A percentile compares a stretch with the other conserved stretches of the same genome.
phyloP scores from a whole-genome alignment of 176 grass and related monocot species.

The Eragrostis nindensis region DNA sequence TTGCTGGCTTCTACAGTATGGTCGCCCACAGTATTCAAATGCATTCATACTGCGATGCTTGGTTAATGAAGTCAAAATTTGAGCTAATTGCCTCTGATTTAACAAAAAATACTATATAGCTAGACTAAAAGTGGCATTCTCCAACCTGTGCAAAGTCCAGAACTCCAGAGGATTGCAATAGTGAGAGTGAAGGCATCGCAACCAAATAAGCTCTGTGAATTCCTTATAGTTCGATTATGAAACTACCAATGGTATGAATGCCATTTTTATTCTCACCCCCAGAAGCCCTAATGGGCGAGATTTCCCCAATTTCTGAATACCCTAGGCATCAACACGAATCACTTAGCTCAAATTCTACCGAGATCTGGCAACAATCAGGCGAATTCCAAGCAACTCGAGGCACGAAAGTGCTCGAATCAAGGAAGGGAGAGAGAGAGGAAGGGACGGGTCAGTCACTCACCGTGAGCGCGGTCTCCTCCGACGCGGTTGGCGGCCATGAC shows the following conservation, averaged over 20 bases:
- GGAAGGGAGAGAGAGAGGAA: background rate
- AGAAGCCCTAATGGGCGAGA: background rate
- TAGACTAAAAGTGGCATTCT: background rate
- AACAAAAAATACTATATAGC: background rate
- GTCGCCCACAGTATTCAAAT: background rate
- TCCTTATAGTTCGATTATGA: background rate
- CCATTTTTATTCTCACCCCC: background rate
- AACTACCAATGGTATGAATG: background rate
- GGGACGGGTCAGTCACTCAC: slow-evolving; percentile 34
- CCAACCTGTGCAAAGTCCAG: background rate
- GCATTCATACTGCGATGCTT: background rate
- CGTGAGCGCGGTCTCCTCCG: slow-evolving; percentile 88
- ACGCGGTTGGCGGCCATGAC: slow-evolving; percentile 81
- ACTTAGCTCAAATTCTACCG: background rate
- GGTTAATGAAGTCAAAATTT: background rate
- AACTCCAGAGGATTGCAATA: too few species aligned
- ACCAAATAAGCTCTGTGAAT: background rate
- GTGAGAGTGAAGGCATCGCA: background rate
- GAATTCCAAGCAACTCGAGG: background rate
- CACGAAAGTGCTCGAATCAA: background rate
- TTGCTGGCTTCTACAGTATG: background rate
- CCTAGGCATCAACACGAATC: background rate
- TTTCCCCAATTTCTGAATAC: background rate
- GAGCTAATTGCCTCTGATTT: background rate
- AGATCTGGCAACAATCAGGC: background rate